phyloP scores from a whole-genome alignment of 805 yeast genomes.

The Candida multigemmis region DNA sequence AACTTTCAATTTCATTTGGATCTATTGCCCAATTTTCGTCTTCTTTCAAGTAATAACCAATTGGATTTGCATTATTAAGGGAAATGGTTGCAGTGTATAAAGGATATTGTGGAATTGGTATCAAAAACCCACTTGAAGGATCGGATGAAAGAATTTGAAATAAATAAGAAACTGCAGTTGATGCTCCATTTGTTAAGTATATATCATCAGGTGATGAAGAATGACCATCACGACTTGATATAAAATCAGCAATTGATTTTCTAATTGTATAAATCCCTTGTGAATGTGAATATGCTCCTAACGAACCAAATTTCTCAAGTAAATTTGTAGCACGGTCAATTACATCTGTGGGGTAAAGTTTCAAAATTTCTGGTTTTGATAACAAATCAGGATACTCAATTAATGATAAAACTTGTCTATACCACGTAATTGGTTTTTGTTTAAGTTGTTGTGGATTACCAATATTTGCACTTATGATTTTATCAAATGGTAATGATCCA shows the following conservation, averaged over 20 bases:
- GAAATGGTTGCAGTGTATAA: conserved; percentile 92
- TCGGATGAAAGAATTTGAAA: conserved; percentile 64
- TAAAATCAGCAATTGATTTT: conserved; percentile 72
- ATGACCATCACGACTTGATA: conserved; percentile 58
- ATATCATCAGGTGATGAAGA: conserved; percentile 60
- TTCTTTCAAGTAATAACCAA: conserved; percentile 85
- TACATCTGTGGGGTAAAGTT: conserved; percentile 56
- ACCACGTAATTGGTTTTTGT: conserved; percentile 91
- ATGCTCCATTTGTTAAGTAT: conserved; percentile 89
- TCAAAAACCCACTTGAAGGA: conserved; percentile 64
- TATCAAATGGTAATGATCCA: conserved; percentile 63
- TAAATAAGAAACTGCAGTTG: conserved; percentile 81
- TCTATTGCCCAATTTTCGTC: conserved; percentile 76
- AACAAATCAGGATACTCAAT: conserved; percentile 78
- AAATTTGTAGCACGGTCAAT: conserved; percentile 58
- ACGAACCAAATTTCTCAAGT: conserved; percentile 60
- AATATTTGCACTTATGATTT: conserved; percentile 83
- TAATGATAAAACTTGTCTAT: conserved; percentile 80
- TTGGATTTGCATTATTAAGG: conserved; percentile 68
- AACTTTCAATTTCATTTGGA: conserved; percentile 49
- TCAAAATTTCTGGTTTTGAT: conserved; percentile 13
- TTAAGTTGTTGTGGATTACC: conserved; percentile 98
- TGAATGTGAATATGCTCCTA: conserved; percentile 93
- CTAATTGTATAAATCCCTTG: conserved; percentile 77
- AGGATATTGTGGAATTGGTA: conserved; percentile 98